Conservation (phyloP, 208 protist species). For the Leptomonas pyrrhocoris region DNA sequence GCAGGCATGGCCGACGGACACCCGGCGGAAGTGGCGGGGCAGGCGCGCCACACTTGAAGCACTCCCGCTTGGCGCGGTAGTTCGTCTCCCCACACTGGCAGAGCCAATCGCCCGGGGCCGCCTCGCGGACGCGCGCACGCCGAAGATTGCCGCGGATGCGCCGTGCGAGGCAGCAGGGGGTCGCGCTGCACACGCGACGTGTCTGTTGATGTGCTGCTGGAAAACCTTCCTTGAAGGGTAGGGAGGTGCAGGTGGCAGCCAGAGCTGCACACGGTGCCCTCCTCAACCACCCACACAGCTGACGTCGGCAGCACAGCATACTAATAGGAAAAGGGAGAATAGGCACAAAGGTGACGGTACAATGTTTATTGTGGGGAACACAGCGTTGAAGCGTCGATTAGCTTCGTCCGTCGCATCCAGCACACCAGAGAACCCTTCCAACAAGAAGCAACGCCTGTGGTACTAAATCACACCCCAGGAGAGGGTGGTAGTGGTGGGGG, state of each 20-base stretch:
- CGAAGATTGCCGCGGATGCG: slow-evolving; percentile 51
- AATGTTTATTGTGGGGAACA: not conserved
- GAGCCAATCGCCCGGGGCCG: slow-evolving; percentile 81
- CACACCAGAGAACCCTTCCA: too few species aligned
- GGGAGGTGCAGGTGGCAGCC: not conserved
- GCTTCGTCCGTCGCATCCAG: too few species aligned
- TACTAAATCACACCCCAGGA: too few species aligned
- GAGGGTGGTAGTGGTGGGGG: too few species aligned
- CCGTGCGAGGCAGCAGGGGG: slow-evolving; percentile 31
- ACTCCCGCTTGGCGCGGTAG: slow-evolving; percentile 87
- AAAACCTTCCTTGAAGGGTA: not conserved
- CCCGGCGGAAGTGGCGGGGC: slow-evolving; percentile 88
- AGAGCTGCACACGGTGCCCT: not conserved
- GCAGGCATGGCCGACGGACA: slow-evolving; percentile 76
- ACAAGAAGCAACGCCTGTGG: too few species aligned
- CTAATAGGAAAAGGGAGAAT: not conserved
- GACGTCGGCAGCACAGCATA: slow-evolving; percentile 2
- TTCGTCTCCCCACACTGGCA: slow-evolving; percentile 90
- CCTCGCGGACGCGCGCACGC: slow-evolving; percentile 61
- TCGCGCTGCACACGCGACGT: slow-evolving; percentile 11
- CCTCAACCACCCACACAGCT: not conserved
- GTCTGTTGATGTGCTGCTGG: not conserved
- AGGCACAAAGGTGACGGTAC: not conserved
- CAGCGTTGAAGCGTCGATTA: too few species aligned
- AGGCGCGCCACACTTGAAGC: slow-evolving; percentile 89